Evolutionary conservation across 805 yeast genomes (phyloP).

Genomic region (Schwanniomyces polymorphus): DNA sequence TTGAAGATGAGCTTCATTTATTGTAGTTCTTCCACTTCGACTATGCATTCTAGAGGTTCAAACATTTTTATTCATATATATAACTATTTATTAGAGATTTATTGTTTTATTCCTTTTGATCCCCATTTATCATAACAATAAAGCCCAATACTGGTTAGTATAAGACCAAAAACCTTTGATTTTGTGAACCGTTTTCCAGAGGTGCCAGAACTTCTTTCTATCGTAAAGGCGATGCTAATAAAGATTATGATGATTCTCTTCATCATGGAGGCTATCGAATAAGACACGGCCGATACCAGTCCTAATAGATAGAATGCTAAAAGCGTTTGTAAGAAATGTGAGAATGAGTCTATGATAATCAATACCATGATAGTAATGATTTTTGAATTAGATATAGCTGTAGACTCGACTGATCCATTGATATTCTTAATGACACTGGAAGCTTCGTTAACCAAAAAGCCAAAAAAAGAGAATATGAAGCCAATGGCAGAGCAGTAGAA

Average conservation of each 20-base stretch:
- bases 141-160: constrained; percentile 54
- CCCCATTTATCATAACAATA: constrained; percentile 69
- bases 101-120: constrained; percentile 19
- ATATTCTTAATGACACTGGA: constrained; percentile 18
- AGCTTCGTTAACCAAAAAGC: constrained; percentile 68
- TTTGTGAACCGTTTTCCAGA: constrained; percentile 23
- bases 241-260: constrained; percentile 84
- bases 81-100: not conserved
- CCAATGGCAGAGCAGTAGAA: constrained; percentile 80
- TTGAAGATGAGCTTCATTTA: constrained; percentile 12
- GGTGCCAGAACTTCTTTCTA: constrained; percentile 32
- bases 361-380: constrained; percentile 45
- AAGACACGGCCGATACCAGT: constrained; percentile 78
- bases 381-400: constrained; percentile 14
- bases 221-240: constrained; percentile 58
- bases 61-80: constrained; percentile 17
- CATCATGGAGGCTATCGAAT: constrained; percentile 84
- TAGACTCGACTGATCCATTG: constrained; percentile 6
- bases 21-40: constrained; percentile 15
- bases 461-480: constrained; percentile 65
- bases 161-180: constrained; percentile 49
- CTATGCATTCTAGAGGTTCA: constrained; percentile 45
- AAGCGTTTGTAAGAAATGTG: constrained; percentile 78
- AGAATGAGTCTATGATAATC: constrained; percentile 64
- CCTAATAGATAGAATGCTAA: constrained; percentile 82